These are phyloP conservation scores for Candida montana DNA, from an alignment of 805 yeast species.

Conservation along the genomic window DNA sequence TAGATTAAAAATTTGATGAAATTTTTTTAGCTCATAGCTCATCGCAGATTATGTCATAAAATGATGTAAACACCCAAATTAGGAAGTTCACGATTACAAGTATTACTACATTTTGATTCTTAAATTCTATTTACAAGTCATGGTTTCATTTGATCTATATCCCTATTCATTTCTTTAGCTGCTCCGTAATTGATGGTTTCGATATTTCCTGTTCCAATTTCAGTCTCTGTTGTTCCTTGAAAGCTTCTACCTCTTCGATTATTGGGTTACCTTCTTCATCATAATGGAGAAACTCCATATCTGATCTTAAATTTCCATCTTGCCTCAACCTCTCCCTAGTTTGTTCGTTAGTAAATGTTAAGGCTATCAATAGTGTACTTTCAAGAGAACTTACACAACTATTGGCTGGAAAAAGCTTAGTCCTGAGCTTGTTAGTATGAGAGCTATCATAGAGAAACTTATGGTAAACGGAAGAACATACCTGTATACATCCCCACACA, in stretches of 20 bases:
- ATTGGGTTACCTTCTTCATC: slow-evolving; percentile 38
- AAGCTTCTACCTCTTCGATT: slow-evolving; percentile 19
- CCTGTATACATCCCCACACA: slow-evolving; percentile 43
- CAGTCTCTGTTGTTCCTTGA: slow-evolving; percentile 3
- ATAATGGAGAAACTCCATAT: slow-evolving; percentile 50
- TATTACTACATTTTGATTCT: neutral
- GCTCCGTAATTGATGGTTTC: neutral
- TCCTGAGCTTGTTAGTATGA: slow-evolving; percentile 29
- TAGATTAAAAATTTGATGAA: too few species aligned
- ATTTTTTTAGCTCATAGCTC: slow-evolving; percentile 6
- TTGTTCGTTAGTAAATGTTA: slow-evolving; percentile 5
- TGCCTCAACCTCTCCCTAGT: slow-evolving; percentile 57
- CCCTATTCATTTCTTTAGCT: slow-evolving; percentile 1
- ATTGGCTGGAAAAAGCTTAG: slow-evolving; percentile 70
- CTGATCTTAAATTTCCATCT: slow-evolving; percentile 61
- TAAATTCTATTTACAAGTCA: neutral
- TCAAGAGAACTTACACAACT: slow-evolving; percentile 55
- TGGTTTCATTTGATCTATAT: neutral
- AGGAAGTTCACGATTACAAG: slow-evolving; percentile 1
- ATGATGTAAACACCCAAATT: neutral
- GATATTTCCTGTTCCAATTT: neutral
- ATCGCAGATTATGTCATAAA: slow-evolving; percentile 4
- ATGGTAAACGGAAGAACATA: slow-evolving; percentile 7
- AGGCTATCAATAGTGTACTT: neutral
- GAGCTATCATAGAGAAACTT: neutral